These are phyloP conservation scores for Xylariaceae sp. DNA, from an alignment of 2,329 filamentous ascomycete species.

Conservation along the genomic window DNA sequence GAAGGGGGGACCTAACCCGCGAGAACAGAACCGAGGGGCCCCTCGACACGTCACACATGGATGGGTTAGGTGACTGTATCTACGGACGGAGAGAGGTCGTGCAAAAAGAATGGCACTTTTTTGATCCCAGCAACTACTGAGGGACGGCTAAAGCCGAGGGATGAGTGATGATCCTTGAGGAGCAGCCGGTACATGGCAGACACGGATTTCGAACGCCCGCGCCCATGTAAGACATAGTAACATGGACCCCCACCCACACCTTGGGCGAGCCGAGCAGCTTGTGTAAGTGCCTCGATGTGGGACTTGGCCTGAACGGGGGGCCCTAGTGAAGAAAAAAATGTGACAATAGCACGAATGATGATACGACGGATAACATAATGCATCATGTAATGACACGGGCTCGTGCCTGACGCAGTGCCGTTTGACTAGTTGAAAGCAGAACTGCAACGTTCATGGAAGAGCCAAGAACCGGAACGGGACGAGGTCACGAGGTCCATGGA, in stretches of 20 bases:
- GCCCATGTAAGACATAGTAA: background rate
- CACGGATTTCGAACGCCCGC: background rate
- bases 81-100: background rate
- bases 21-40: background rate
- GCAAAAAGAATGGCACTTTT: background rate
- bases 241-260: background rate
- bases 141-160: slow-evolving; percentile 3
- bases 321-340: background rate
- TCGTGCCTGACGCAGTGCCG: background rate
- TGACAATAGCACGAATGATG: background rate
- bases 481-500: background rate
- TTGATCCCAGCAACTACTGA: slow-evolving; percentile 2
- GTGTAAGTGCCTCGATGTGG: too few species aligned
- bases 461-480: background rate
- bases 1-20: background rate
- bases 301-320: background rate
- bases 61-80: slow-evolving; percentile 11
- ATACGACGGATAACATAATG: background rate
- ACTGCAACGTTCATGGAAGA: background rate
- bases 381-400: background rate
- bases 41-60: slow-evolving; percentile 2
- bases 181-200: background rate
- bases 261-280: too few species aligned
- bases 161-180: background rate
- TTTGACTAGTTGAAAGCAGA: background rate